Percentiles rank a stretch among this genome's conserved stretches.
These are phyloP conservation scores for Candida hispaniensis DNA, from an alignment of 805 yeast species.

Conservation along the genomic window DNA sequence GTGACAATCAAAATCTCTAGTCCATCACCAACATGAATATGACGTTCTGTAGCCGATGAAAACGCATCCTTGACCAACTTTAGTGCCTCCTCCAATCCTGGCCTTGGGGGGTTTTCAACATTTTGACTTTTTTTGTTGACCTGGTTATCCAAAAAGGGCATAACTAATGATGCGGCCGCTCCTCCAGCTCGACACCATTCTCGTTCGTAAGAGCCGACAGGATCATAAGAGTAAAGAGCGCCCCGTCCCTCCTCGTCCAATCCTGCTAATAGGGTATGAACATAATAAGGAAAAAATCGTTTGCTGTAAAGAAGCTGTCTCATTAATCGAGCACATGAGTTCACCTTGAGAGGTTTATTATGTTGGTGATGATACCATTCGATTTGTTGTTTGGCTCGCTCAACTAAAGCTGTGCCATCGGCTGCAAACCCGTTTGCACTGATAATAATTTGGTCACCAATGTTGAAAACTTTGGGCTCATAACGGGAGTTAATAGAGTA, in stretches of 20 bases:
- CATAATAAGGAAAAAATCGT: constrained; percentile 94
- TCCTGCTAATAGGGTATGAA: constrained; percentile 89
- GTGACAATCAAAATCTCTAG: constrained; percentile 84
- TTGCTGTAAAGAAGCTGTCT: constrained; percentile 87
- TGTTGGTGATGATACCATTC: constrained; percentile 91
- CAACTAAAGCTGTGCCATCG: constrained; percentile 78
- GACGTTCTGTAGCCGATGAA: constrained; percentile 94
- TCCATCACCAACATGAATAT: constrained; percentile 96
- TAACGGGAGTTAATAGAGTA: constrained; percentile 87
- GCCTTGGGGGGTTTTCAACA: constrained; percentile 43
- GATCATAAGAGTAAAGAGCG: constrained; percentile 91
- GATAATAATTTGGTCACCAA: constrained; percentile 78
- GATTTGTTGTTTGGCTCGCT: constrained; percentile 41
- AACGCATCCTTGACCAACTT: constrained; percentile 88
- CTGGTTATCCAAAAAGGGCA: constrained; percentile 97
- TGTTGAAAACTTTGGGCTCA: constrained; percentile 79
- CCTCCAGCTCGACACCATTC: constrained; percentile 98
- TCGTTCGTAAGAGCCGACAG: constrained; percentile 95
- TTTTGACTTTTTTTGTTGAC: constrained; percentile 91
- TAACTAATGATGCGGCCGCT: constrained; percentile 88
- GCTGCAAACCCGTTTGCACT: constrained; percentile 96
- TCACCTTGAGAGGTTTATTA: constrained; percentile 55
- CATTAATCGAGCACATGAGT: constrained; percentile 78
- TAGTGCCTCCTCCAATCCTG: constrained; percentile 75
- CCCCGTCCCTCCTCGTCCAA: constrained; percentile 87